Conservation (phyloP, 73 alveolate species). For the Paraurostyla sp. region DNA sequence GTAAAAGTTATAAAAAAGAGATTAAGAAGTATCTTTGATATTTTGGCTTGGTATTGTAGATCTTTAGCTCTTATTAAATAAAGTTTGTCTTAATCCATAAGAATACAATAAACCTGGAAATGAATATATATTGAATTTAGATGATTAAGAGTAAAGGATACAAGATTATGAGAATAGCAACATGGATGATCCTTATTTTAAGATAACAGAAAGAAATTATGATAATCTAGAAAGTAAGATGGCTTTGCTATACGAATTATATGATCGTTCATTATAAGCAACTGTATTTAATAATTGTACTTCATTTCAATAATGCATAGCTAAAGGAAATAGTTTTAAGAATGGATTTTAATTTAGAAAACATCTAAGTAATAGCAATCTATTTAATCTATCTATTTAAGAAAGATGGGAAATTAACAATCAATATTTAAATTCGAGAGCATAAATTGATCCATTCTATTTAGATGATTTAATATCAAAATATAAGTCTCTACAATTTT, state of each 20-base stretch:
- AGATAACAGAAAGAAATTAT: not conserved
- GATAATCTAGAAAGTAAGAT: not conserved
- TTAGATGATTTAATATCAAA: not conserved
- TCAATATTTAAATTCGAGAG: not conserved
- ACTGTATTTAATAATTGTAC: no score
- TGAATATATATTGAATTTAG: not conserved
- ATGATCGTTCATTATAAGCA: no score
- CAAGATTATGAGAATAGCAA: not conserved
- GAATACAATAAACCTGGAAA: not conserved
- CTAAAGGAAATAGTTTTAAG: no score
- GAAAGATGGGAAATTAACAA: not conserved
- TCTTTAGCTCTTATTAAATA: not conserved
- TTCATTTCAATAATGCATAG: no score
- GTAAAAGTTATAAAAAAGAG: not conserved
- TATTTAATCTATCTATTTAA: not conserved
- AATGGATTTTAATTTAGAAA: no score
- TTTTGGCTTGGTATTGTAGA: constrained; percentile 12
- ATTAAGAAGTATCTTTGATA: not conserved
- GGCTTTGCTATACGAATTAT: not conserved
- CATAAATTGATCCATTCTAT: not conserved
- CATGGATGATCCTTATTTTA: not conserved
- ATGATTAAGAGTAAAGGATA: not conserved
- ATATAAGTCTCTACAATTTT: no score
- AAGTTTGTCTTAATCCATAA: not conserved
- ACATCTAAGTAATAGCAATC: not conserved